phyloP scores from a whole-genome alignment of 2,329 filamentous ascomycete species.

The Hymenotorrendiella dingleyae region DNA sequence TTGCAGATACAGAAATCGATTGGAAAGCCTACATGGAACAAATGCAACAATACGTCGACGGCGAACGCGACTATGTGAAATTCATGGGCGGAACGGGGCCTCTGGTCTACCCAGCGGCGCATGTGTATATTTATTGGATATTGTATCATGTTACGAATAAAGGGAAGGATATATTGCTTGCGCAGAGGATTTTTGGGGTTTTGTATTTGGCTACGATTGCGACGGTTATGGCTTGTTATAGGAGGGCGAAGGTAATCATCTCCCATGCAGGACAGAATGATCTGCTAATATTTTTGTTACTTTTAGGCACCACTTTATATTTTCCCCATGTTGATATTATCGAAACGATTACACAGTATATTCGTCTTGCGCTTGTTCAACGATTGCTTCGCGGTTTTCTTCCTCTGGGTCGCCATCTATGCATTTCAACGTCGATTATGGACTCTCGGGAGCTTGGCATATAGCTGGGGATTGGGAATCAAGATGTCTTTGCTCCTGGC shows the following conservation, averaged over 20 bases:
- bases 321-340: constrained; percentile 77
- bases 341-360: constrained; percentile 89
- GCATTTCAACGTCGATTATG: constrained; percentile 69
- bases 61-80: constrained; percentile 81
- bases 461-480: constrained; percentile 75
- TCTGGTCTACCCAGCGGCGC: constrained; percentile 87
- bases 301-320: constrained; percentile 75
- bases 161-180: constrained; percentile 69
- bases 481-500: constrained; percentile 91
- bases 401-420: constrained; percentile 77
- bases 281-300: constrained; percentile 4
- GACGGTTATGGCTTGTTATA: constrained; percentile 78
- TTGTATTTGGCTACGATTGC: constrained; percentile 73
- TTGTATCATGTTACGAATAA: constrained; percentile 73
- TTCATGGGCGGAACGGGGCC: constrained; percentile 88
- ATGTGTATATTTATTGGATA: constrained; percentile 83
- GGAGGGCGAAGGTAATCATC: constrained; percentile 56
- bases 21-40: constrained; percentile 98
- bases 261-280: not conserved
- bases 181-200: constrained; percentile 77
- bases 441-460: constrained; percentile 66
- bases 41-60: constrained; percentile 68
- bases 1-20: constrained; percentile 89
- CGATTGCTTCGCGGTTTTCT: constrained; percentile 81
- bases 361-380: constrained; percentile 93